phyloP scores from a whole-genome alignment of 768 basidiomycete species.

The Phylloporus sp. region DNA sequence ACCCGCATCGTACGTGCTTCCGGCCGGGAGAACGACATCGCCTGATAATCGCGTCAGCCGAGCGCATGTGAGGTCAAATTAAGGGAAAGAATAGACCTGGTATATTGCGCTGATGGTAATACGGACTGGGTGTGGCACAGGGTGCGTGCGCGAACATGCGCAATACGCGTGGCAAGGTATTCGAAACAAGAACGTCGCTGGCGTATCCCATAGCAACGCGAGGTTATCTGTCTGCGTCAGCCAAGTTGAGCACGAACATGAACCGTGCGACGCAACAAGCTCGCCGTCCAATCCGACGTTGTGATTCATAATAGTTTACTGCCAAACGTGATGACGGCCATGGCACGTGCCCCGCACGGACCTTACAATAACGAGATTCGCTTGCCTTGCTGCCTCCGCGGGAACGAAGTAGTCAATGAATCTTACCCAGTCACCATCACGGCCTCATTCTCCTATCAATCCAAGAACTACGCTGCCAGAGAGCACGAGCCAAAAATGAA shows the following conservation, averaged over 20 bases:
- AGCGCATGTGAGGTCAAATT: conserved; percentile 17
- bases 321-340: too few species aligned
- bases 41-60: conserved; percentile 25
- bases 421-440: not conserved
- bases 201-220: not conserved
- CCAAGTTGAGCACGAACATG: not conserved
- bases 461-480: too few species aligned
- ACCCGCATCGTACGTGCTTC: conserved; percentile 21
- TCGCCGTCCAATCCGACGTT: not conserved
- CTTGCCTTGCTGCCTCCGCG: not conserved
- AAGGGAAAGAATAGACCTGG: conserved; percentile 20
- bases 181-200: not conserved
- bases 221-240: not conserved
- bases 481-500: too few species aligned
- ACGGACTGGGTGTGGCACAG: conserved; percentile 15
- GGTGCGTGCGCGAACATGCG: conserved; percentile 24
- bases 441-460: too few species aligned
- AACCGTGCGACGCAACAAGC: not conserved
- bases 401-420: not conserved
- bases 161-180: conserved; percentile 20
- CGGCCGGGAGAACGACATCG: conserved; percentile 20
- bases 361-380: not conserved
- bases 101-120: conserved; percentile 1
- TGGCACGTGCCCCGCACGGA: too few species aligned
- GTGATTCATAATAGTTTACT: too few species aligned